Percentiles rank a stretch among this genome's conserved stretches.
These are phyloP conservation scores for Coemansia nantahalensis DNA, from an alignment of 192 early-diverging fungal species.

Conservation along the genomic window DNA sequence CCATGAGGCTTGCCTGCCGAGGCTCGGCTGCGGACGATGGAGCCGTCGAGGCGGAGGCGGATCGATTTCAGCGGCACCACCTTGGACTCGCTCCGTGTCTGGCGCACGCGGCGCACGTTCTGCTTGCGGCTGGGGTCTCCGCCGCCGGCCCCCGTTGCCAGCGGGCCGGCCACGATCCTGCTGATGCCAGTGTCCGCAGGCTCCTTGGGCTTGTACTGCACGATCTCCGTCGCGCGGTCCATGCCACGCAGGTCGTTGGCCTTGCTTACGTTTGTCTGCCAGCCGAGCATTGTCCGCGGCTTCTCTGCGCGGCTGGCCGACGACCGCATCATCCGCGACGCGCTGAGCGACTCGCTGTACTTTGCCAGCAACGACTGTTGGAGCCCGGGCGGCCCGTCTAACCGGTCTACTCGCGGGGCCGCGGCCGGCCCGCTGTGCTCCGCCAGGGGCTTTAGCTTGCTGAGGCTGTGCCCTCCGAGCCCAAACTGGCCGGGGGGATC, in stretches of 20 bases:
- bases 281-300: conserved; percentile 11
- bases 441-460: conserved; percentile 6
- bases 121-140: conserved; percentile 24
- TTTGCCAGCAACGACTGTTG: conserved; percentile 26
- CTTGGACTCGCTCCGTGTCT: conserved; percentile 43
- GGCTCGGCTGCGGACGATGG: conserved; percentile 18
- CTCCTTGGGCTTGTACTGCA: conserved; percentile 28
- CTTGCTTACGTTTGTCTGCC: conserved; percentile 8
- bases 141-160: conserved; percentile 25
- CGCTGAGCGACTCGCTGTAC: conserved; percentile 44
- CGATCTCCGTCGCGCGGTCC: conserved; percentile 13
- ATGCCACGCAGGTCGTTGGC: conserved; percentile 11
- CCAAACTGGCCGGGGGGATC: conserved; percentile 31
- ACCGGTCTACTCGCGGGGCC: background rate
- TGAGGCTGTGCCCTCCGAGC: conserved; percentile 11
- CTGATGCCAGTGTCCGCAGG: conserved; percentile 29
- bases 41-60: conserved; percentile 35
- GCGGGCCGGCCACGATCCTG: conserved; percentile 36
- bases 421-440: background rate
- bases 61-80: conserved; percentile 44
- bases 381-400: conserved; percentile 11
- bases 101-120: conserved; percentile 38
- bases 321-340: conserved; percentile 23
- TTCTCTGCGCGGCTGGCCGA: conserved; percentile 6
- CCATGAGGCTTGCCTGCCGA: background rate